Evolutionary conservation across 2,329 filamentous ascomycete genomes (phyloP).

Genomic region (Cladosporium sp.): DNA sequence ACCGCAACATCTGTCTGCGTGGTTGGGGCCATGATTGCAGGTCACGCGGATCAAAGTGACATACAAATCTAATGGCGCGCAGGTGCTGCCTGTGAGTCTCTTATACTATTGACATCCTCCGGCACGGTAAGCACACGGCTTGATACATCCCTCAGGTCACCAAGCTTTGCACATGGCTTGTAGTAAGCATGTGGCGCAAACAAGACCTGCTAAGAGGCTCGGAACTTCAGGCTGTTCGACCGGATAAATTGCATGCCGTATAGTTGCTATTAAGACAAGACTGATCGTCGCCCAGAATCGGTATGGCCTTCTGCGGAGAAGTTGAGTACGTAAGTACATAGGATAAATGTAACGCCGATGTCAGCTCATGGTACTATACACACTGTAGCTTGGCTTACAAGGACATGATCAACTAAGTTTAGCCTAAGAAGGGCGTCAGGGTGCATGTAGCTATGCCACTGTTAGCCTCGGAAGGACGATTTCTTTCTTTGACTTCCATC

Average conservation of each 20-base stretch:
- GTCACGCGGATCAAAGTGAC: neutral
- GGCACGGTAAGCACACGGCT: neutral
- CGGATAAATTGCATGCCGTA: neutral
- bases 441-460: neutral
- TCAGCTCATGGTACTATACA: neutral
- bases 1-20: conserved; percentile 14
- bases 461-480: neutral
- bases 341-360: neutral
- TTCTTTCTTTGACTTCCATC: too few relatives aligned
- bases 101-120: neutral
- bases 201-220: conserved; percentile 7
- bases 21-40: neutral
- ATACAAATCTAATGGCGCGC: neutral
- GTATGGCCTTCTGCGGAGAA: neutral
- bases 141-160: neutral
- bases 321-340: neutral
- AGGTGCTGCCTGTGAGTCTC: neutral
- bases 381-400: neutral
- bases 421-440: neutral
- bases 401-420: neutral
- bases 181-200: neutral
- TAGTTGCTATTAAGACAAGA: too few relatives aligned
- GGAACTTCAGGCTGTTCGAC: neutral
- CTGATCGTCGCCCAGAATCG: neutral
- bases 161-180: neutral